Base-by-base conservation (phyloP, 2,329 filamentous ascomycete species). In the Fusarium metavorans region DNA sequence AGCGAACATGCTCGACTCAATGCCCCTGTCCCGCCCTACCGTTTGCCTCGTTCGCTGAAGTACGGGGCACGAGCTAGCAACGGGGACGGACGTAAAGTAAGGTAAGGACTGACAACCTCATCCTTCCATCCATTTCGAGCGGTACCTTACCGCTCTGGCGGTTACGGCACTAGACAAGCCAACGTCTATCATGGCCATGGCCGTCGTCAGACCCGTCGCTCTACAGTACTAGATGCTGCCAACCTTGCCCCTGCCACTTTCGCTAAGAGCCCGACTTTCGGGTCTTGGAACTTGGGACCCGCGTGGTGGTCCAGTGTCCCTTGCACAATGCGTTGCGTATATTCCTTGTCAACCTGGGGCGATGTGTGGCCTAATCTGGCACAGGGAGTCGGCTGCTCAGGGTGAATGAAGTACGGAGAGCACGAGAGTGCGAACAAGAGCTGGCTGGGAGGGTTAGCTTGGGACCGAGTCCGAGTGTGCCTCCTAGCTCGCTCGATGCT, bases 241-340 rank as follows among this genome's bases (percentile, higher is more conserved):
- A 50, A 62, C 68, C 72, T 60, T 70, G 73, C 68, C 76, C 76
- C 68, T 78, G 74, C 71, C 65, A 70, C 72, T 75, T 73, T 75
- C 73, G 70, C 73, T 75, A 75, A 63, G 74, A 75, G 76, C 76
- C 76, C 76, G 76, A 73, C 68, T 78, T 78, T 72, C 73, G 77
- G 76, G 76, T 73, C 73, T 61, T 75, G 72, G 69, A 69, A 64
- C 73, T 77, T 74, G 63, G 67, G 68, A 71, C 73, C 76, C 76
- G 76, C 76, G 77, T 75, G 67, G 77, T 75, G 67, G 73, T 54
- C 65, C 57, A 64, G 57, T 39, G 52, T 71, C 56, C 74, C 71
- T 76, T 72, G 60, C 66, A 70, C 73, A 67, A 73, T 57, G 56
- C 57, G 37, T 68, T 50, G 60, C 68, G 68, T 64, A 52, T 64